phyloP scores from a whole-genome alignment of 805 yeast species.

The Metschnikowia drakensbergensis region DNA sequence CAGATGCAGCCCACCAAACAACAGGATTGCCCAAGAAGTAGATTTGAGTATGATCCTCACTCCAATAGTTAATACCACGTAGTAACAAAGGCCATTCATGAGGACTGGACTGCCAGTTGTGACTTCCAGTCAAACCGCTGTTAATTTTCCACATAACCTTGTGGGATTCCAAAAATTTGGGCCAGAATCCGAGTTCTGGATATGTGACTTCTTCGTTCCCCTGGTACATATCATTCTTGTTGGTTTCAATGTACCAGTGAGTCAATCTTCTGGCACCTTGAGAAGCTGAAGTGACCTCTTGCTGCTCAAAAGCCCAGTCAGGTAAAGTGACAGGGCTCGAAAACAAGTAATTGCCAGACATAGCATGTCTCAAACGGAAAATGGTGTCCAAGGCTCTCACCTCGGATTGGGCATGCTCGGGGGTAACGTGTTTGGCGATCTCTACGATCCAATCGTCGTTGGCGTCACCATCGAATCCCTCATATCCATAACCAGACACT shows the following conservation, averaged over 20 bases:
- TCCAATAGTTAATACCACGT: conserved; percentile 85
- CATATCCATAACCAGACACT: conserved; percentile 70
- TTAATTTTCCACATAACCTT: conserved; percentile 75
- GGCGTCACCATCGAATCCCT: conserved; percentile 76
- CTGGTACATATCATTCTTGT: conserved; percentile 48
- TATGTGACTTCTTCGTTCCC: conserved; percentile 39
- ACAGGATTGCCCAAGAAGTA: conserved; percentile 78
- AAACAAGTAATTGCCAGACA: conserved; percentile 73
- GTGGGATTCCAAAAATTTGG: conserved; percentile 64
- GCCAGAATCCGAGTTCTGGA: conserved; percentile 48
- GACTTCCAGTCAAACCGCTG: conserved; percentile 63
- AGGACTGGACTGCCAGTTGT: conserved; percentile 69
- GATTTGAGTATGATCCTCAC: conserved; percentile 52
- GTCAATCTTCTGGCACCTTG: conserved; percentile 60
- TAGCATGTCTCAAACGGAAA: conserved; percentile 72
- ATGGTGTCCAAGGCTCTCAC: conserved; percentile 66
- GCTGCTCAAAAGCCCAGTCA: conserved; percentile 80
- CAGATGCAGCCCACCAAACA: conserved; percentile 70
- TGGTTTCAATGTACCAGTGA: conserved; percentile 73
- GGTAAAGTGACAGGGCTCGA: conserved; percentile 76
- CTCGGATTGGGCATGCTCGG: conserved; percentile 47
- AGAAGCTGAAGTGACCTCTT: conserved; percentile 76
- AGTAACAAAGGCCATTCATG: conserved; percentile 67
- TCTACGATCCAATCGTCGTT: conserved; percentile 81
- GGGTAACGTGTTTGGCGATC: conserved; percentile 54